Evolutionary conservation across 2,329 filamentous ascomycete genomes (phyloP), one percentile per base, ranked within the genome.

Genomic region (Chrysosporium keratinophilum): DNA sequence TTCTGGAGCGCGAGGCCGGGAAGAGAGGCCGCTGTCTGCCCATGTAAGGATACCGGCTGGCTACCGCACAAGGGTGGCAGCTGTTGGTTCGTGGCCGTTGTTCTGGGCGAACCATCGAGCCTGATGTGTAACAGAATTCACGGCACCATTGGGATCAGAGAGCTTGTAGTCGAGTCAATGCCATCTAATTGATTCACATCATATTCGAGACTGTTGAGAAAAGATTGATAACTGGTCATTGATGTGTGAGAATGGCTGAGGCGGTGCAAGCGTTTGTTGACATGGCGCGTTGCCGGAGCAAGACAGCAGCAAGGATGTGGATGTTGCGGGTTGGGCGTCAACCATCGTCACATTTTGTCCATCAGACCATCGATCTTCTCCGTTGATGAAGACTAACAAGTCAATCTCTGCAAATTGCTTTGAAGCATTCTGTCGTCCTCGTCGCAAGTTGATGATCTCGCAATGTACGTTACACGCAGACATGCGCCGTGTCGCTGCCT

Each of bases 91-190:
- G 15, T 20, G 10, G 42, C 19, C 3, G 11, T 11, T 14, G 20
- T 4, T 19, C 35, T 31, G 7, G 47, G n/a, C 47, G 47, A 50
- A 50, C 41, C 47, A 41, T 19, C 11, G 34, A 23, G 12, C 12
- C n/a, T 11, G 35, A 33, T 50, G 35, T 42, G 47, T 50, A 50
- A 50, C 41, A 42, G 20, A 28, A 41, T 42, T 50, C 37, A 39
- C 1, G 34, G 15, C 19, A 10, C 2, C 31, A n/a, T 40, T 23
- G n/a, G 17, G 20, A 15, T 49, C 46, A 10, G n/a, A 35, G 14
- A 23, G 35, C 15, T 3, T 15, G 20, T 10, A 3, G 11, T 5
- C 15, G 11, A 40, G 37, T 17, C 15, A 40, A 14, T 17, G 37
- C 11, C 23, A 28, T 28, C 23, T 3, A 28, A 28, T 28, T 28